Evolutionary conservation across 208 protist species (phyloP).

Genomic region (Wallacemonas sp.): DNA sequence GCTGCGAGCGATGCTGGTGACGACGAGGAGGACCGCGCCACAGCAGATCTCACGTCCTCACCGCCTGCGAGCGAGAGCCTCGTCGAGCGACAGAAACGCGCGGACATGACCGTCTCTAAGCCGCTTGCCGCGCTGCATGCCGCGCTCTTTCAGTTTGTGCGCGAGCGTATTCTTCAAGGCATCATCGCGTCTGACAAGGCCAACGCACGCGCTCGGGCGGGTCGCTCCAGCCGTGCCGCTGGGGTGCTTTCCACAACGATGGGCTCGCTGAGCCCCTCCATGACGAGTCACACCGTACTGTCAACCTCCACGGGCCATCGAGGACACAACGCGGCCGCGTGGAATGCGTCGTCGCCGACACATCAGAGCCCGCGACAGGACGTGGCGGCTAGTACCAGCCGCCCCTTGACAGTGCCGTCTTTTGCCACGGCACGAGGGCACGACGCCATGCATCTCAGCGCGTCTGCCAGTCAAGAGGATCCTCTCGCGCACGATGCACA

Average conservation of each 20-base stretch:
- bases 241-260: not conserved
- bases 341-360: too few relatives aligned
- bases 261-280: not conserved
- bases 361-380: too few relatives aligned
- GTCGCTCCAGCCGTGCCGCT: not conserved
- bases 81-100: slow-evolving; percentile 2
- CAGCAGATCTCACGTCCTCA: not conserved
- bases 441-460: too few relatives aligned
- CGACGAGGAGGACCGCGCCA: not conserved
- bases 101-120: not conserved
- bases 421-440: too few relatives aligned
- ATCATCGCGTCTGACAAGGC: not conserved
- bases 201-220: not conserved
- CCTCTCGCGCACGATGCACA: too few relatives aligned
- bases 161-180: slow-evolving; percentile 12
- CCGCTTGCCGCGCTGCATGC: slow-evolving; percentile 9
- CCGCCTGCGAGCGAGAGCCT: not conserved
- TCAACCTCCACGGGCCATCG: slow-evolving; percentile 7
- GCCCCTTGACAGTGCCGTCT: too few relatives aligned
- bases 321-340: too few relatives aligned
- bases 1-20: not conserved
- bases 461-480: too few relatives aligned
- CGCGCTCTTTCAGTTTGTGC: slow-evolving; percentile 8
- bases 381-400: too few relatives aligned
- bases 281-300: not conserved